A percentile compares a stretch with the other conserved stretches of the same genome.
phyloP scores from a whole-genome alignment of 2,329 filamentous ascomycete species.

The Fusarium dimerum region DNA sequence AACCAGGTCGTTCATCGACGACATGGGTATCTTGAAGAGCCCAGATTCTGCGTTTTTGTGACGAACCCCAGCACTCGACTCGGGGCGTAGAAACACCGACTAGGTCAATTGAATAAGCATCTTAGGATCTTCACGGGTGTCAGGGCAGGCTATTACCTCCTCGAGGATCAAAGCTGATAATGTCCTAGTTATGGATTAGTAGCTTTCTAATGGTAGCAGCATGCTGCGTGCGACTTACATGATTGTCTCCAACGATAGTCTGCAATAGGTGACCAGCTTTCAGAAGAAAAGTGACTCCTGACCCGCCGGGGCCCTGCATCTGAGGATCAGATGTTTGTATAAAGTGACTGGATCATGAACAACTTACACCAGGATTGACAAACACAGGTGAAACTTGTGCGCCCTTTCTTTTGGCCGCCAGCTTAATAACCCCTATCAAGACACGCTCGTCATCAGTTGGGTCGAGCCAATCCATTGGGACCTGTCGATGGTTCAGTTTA shows the following conservation, averaged over 20 bases:
- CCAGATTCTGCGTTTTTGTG: constrained; percentile 45
- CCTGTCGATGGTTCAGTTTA: constrained; percentile 19
- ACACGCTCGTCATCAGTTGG: constrained; percentile 31
- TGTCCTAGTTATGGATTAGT: constrained; percentile 35
- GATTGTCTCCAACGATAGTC: constrained; percentile 47
- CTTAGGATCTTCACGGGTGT: background rate
- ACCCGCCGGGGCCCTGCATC: constrained; percentile 49
- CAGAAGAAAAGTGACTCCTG: constrained; percentile 40
- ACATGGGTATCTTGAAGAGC: constrained; percentile 44
- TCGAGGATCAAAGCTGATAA: constrained; percentile 53
- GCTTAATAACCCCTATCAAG: constrained; percentile 33
- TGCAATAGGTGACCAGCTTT: constrained; percentile 38
- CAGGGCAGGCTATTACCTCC: constrained; percentile 36
- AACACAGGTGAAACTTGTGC: constrained; percentile 34
- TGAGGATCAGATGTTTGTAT: background rate
- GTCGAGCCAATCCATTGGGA: constrained; percentile 39
- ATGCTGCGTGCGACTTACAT: constrained; percentile 35
- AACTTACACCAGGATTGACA: constrained; percentile 37
- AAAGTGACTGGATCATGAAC: background rate
- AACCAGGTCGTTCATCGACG: constrained; percentile 48
- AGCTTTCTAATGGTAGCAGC: background rate
- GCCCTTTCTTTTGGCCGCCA: constrained; percentile 32
- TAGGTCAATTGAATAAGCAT: constrained; percentile 1
- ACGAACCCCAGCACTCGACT: constrained; percentile 51
- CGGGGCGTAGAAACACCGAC: constrained; percentile 52